These are phyloP conservation scores for Clarireedia monteithiana DNA, from an alignment of 2,329 filamentous ascomycete species.

Conservation along the genomic window DNA sequence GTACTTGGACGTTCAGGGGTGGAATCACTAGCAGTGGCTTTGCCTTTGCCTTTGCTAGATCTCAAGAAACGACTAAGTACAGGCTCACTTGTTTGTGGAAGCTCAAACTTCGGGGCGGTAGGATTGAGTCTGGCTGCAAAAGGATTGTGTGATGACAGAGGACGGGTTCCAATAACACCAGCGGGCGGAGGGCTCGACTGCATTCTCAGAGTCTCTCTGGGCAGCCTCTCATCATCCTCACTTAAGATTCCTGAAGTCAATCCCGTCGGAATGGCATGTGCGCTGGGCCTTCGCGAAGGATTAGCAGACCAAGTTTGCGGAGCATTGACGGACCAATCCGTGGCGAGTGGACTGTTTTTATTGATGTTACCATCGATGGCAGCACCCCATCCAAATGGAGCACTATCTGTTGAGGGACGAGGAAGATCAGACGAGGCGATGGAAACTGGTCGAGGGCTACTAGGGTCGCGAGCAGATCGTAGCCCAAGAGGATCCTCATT, in stretches of 20 bases:
- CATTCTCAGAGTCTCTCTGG: slow-evolving; percentile 45
- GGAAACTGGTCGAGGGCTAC: slow-evolving; percentile 58
- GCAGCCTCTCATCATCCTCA: slow-evolving; percentile 56
- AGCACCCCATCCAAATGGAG: slow-evolving; percentile 62
- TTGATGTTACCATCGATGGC: slow-evolving; percentile 40
- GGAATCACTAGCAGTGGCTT: slow-evolving; percentile 33
- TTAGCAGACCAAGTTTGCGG: slow-evolving; percentile 62
- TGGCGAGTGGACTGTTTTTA: slow-evolving; percentile 41
- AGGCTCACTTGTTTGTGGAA: slow-evolving; percentile 38
- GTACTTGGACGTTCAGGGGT: slow-evolving; percentile 28
- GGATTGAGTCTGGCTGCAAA: slow-evolving; percentile 67
- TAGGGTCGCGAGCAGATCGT: slow-evolving; percentile 47
- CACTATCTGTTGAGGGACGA: slow-evolving; percentile 70
- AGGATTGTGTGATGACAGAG: slow-evolving; percentile 40
- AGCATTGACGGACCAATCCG: slow-evolving; percentile 41
- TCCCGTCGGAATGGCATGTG: slow-evolving; percentile 62
- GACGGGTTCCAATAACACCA: slow-evolving; percentile 74
- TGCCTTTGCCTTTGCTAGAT: slow-evolving; percentile 32
- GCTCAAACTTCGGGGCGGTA: slow-evolving; percentile 77
- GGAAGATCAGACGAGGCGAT: slow-evolving; percentile 65
- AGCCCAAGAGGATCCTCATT: slow-evolving; percentile 32
- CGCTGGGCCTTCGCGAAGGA: slow-evolving; percentile 72
- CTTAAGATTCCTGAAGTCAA: slow-evolving; percentile 54
- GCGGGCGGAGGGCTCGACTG: slow-evolving; percentile 45
- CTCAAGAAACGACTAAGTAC: slow-evolving; percentile 49